Conservation (phyloP, 805 yeast species). For the Middelhovenomyces tepae region DNA sequence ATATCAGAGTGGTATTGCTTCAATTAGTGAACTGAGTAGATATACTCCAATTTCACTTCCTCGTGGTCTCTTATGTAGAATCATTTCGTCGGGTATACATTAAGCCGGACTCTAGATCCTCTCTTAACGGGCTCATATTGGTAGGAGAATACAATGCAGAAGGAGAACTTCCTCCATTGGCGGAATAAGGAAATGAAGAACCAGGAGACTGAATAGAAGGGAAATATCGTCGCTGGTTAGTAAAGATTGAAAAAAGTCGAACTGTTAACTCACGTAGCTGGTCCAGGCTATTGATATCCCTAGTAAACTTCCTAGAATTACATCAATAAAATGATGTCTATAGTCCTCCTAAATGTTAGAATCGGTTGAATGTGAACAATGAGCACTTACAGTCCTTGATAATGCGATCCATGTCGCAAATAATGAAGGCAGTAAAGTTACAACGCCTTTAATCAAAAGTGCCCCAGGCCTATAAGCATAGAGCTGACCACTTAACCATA, state of each 20-base stretch:
- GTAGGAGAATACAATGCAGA: too few relatives aligned
- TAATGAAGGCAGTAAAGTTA: constrained; percentile 30
- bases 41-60: too few relatives aligned
- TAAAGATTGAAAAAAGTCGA: neutral
- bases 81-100: too few relatives aligned
- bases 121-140: too few relatives aligned
- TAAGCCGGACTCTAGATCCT: too few relatives aligned
- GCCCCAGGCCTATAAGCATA: constrained; percentile 32
- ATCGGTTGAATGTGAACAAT: neutral
- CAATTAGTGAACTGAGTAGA: too few relatives aligned
- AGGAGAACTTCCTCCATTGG: too few relatives aligned
- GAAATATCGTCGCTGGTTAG: constrained; percentile 3
- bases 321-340: constrained; percentile 87
- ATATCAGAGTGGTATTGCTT: too few relatives aligned
- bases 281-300: constrained; percentile 56
- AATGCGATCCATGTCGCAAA: constrained; percentile 73
- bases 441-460: constrained; percentile 18
- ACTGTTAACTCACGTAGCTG: constrained; percentile 31
- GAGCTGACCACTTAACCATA: constrained; percentile 42
- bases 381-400: constrained; percentile 50
- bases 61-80: too few relatives aligned
- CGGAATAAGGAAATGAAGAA: constrained; percentile 1
- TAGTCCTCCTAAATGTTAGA: constrained; percentile 46
- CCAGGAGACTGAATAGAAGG: neutral
- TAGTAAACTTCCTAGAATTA: constrained; percentile 58